These are phyloP conservation scores for Dactylellina leptospora DNA, from an alignment of 2,329 filamentous ascomycete genomes.

Conservation along the genomic window DNA sequence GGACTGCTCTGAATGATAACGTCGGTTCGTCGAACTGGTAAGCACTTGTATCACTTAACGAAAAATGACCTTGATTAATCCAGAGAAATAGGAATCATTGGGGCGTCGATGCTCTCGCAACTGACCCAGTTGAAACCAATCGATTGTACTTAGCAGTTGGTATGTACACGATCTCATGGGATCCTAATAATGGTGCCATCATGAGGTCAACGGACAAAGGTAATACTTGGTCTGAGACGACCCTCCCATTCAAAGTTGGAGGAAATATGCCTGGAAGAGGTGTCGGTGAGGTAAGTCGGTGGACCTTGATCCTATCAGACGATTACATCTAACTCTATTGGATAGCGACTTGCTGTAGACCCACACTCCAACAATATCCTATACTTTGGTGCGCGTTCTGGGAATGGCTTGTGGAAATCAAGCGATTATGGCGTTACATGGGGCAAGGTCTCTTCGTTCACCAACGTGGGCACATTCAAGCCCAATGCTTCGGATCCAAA, in stretches of 20 bases:
- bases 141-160: conserved; percentile 67
- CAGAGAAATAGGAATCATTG: conserved; percentile 64
- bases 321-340: no score
- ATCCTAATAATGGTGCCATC: conserved; percentile 67
- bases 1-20: conserved; percentile 67
- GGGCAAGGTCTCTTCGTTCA: conserved; percentile 66
- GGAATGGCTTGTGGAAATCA: conserved; percentile 69
- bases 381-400: conserved; percentile 69
- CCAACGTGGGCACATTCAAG: conserved; percentile 65
- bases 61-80: not conserved
- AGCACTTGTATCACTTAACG: not conserved
- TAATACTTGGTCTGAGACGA: conserved; percentile 64
- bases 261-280: conserved; percentile 71
- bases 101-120: conserved; percentile 68
- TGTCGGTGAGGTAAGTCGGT: conserved; percentile 64
- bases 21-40: conserved; percentile 64
- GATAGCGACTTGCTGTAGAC: conserved; percentile 67
- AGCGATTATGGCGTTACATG: conserved; percentile 68
- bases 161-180: conserved; percentile 70
- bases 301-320: no score
- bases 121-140: conserved; percentile 66
- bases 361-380: conserved; percentile 68
- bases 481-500: conserved; percentile 63
- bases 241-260: conserved; percentile 69
- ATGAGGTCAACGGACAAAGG: conserved; percentile 67